Evolutionary conservation across 2,329 filamentous ascomycete genomes (phyloP).

Genomic region (Talaromyces sp.): DNA sequence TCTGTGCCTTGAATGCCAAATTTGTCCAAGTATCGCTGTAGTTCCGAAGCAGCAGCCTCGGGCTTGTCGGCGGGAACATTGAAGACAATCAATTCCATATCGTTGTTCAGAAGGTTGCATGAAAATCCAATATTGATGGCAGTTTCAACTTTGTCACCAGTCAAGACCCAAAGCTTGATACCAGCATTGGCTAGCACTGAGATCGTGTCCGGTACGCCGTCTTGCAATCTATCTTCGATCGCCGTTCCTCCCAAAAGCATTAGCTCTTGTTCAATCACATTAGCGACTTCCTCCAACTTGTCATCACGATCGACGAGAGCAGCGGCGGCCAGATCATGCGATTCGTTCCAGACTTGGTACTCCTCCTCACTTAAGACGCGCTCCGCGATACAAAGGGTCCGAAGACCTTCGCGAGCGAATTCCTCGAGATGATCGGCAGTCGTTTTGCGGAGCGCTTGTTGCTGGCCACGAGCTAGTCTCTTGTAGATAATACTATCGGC

Average conservation of each 20-base stretch:
- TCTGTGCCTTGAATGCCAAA: constrained; percentile 83
- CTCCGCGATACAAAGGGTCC: constrained; percentile 90
- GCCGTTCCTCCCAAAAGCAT: constrained; percentile 88
- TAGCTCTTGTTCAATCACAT: constrained; percentile 85
- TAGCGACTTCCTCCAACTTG: constrained; percentile 84
- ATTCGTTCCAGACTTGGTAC: constrained; percentile 77
- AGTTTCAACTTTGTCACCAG: constrained; percentile 97
- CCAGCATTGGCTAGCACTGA: constrained; percentile 84
- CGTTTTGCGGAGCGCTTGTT: constrained; percentile 72
- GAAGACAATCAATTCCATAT: constrained; percentile 93
- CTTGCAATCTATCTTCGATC: constrained; percentile 94
- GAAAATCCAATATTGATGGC: constrained; percentile 99
- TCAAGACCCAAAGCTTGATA: constrained; percentile 98
- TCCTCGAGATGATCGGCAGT: constrained; percentile 95
- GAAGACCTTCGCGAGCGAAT: constrained; percentile 91
- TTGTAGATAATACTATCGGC: constrained; percentile 97
- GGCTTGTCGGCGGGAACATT: constrained; percentile 75
- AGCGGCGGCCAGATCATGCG: constrained; percentile 82
- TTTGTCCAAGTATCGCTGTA: constrained; percentile 66
- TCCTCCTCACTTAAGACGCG: constrained; percentile 75
- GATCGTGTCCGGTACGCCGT: constrained; percentile 95
- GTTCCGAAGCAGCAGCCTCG: constrained; percentile 61
- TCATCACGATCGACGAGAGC: constrained; percentile 84
- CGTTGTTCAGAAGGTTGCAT: constrained; percentile 93
- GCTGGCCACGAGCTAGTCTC: constrained; percentile 77